Conservation (phyloP, 257 asterid species). For the Primulina tabacum region DNA sequence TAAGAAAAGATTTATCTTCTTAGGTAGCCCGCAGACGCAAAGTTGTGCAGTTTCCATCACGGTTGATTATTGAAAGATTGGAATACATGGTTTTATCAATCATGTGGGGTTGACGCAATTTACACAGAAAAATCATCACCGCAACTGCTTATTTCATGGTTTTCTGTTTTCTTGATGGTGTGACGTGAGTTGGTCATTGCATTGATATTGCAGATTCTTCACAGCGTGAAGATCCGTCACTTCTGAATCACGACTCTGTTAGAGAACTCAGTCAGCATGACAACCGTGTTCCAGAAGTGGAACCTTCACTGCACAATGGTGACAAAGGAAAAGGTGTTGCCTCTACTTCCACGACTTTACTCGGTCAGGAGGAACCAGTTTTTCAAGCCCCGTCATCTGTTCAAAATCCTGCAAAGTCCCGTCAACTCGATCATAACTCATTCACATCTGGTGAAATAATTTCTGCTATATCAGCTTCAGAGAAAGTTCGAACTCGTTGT, state of each 20-base stretch:
- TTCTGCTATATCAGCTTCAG: conserved; percentile 62
- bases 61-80: too few relatives aligned
- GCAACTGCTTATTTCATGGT: background rate
- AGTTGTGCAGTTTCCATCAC: background rate
- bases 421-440: conserved; percentile 27
- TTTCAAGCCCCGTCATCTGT: conserved; percentile 35
- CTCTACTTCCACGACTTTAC: conserved; percentile 32
- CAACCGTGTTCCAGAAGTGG: conserved; percentile 18
- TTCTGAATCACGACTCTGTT: conserved; percentile 32
- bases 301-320: conserved; percentile 29
- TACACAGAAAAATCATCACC: background rate
- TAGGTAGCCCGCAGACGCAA: too few relatives aligned
- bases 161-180: background rate
- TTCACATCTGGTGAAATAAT: conserved; percentile 39
- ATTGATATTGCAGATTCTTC: conserved; percentile 37
- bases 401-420: conserved; percentile 24
- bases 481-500: conserved; percentile 47
- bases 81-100: conserved; percentile 4
- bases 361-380: conserved; percentile 30
- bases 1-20: too few relatives aligned
- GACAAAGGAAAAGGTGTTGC: conserved; percentile 27
- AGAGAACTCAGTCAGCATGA: conserved; percentile 24
- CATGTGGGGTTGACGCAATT: background rate
- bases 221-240: conserved; percentile 35
- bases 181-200: conserved; percentile 24